Percentiles rank a stretch among this genome's conserved stretches.
Evolutionary conservation across 306 rosid species (phyloP).

Genomic region (Acacia acuminata): DNA sequence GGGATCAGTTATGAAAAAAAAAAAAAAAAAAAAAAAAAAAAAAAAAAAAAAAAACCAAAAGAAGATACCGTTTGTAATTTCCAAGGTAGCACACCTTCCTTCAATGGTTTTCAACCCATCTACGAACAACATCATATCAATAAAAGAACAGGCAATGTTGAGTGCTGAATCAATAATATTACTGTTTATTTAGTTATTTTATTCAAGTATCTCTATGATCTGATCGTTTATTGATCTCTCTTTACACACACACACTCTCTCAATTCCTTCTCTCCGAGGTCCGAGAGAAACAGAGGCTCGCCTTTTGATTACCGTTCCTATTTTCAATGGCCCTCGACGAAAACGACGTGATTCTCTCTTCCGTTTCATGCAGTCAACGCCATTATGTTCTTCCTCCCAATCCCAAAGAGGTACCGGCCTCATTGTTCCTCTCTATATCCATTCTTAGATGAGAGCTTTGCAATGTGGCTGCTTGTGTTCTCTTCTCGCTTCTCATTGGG

Average conservation of each 20-base stretch:
- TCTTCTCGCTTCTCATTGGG: slow-evolving; percentile 45
- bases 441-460: slow-evolving; percentile 40
- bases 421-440: slow-evolving; percentile 51
- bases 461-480: slow-evolving; percentile 56
- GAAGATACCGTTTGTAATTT: too few species aligned
- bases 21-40: too few species aligned
- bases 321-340: slow-evolving; percentile 47
- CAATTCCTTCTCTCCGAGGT: neutral
- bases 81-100: too few species aligned
- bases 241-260: neutral
- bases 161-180: too few species aligned
- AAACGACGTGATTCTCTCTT: slow-evolving; percentile 28
- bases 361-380: slow-evolving; percentile 38
- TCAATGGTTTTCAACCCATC: too few species aligned
- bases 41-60: too few species aligned
- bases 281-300: neutral
- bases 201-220: too few species aligned
- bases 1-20: too few species aligned
- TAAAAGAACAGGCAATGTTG: too few species aligned
- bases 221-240: too few species aligned
- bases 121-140: too few species aligned
- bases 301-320: slow-evolving; percentile 30
- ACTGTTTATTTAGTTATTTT: too few species aligned
- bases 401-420: slow-evolving; percentile 49
- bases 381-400: slow-evolving; percentile 43